Base-by-base conservation (phyloP, 2,329 filamentous ascomycete genomes). In the Grosmannia penicillata region DNA sequence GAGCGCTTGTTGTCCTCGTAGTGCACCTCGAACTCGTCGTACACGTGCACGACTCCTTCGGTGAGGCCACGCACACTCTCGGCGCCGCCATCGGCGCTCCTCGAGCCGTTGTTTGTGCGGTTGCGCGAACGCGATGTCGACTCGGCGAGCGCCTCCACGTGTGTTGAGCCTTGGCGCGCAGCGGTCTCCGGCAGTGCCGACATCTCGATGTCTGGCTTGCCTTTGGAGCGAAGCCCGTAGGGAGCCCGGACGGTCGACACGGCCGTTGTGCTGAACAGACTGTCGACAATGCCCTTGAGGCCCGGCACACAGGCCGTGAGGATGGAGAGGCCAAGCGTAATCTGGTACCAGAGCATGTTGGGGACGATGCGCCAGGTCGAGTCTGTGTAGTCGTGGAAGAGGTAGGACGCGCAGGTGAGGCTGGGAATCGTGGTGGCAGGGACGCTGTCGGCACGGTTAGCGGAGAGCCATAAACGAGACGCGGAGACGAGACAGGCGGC, bases 251-350 rank as follows among this genome's bases (percentile, higher is more conserved):
- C 36, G 17, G 42, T 37, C 18, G 33, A 33, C 3, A 36, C 37
- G 7, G 37, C 37, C 2, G 37, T 42, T 1, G 31, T 25, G 22
- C 44, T 36, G 8, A 31, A 19, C 24, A 46, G 29, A 21, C 38
- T 44, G 31, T 47, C 41, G 26, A 47, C 34, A 18, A 46, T 31
- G 25, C 40, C 31, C 40, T 46, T 47, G n/a, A 45, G 39, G 35
- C 44, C 45, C 9, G 45, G 44, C 9, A 44, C 45, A 33, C 42
- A 45, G n/a, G 45, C 45, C 8, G 44, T 47, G 24, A 47, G 33
- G 3, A 47, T 36, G 14, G 45, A 47, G 5, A 47, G 40, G 25
- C 38, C 33, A 23, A 37, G 37, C 11, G 36, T 39, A 14, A 41
- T 25, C 25, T 45, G 42, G 8, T 30, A 30, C 37, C 37, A 39